Conservation (phyloP, 257 asterid species). For the Haberlea rhodopensis region DNA sequence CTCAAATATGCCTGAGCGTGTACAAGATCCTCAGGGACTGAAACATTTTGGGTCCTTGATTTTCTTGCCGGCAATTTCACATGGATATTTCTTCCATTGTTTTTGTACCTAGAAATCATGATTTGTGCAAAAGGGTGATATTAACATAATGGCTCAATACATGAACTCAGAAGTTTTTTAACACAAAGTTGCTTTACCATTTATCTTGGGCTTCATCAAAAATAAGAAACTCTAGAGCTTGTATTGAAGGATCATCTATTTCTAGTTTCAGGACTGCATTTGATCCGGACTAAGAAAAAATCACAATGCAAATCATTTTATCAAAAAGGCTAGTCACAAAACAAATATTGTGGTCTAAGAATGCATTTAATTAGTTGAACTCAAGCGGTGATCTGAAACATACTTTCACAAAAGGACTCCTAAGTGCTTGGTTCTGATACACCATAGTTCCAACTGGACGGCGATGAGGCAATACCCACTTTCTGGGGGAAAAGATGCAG, state of each 20-base stretch:
- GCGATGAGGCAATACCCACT: slow-evolving; percentile 75
- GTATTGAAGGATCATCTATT: slow-evolving; percentile 78
- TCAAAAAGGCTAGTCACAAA: slow-evolving; percentile 22
- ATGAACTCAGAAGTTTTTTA: slow-evolving; percentile 13
- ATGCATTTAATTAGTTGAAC: slow-evolving; percentile 7
- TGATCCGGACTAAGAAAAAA: slow-evolving; percentile 63
- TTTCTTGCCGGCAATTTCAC: slow-evolving; percentile 54
- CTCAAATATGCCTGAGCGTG: slow-evolving; percentile 89
- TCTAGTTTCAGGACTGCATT: slow-evolving; percentile 65
- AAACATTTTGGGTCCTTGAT: slow-evolving; percentile 38
- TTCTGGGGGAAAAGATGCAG: slow-evolving; percentile 36
- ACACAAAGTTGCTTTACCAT: slow-evolving; percentile 50
- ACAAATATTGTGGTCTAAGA: slow-evolving; percentile 10
- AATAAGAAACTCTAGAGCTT: slow-evolving; percentile 91
- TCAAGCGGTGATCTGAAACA: slow-evolving; percentile 27
- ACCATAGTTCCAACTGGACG: slow-evolving; percentile 82
- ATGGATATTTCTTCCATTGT: slow-evolving; percentile 72
- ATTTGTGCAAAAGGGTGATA: slow-evolving; percentile 17
- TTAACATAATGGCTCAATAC: slow-evolving; percentile 21
- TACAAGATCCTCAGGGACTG: slow-evolving; percentile 97
- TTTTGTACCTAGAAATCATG: slow-evolving; percentile 68
- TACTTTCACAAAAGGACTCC: slow-evolving; percentile 88
- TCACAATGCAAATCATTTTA: slow-evolving; percentile 26
- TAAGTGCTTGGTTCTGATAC: slow-evolving; percentile 70
- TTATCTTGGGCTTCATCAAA: slow-evolving; percentile 73